Evolutionary conservation across 2,329 filamentous ascomycete genomes (phyloP).

Genomic region (Drechslerella coelobrocha): DNA sequence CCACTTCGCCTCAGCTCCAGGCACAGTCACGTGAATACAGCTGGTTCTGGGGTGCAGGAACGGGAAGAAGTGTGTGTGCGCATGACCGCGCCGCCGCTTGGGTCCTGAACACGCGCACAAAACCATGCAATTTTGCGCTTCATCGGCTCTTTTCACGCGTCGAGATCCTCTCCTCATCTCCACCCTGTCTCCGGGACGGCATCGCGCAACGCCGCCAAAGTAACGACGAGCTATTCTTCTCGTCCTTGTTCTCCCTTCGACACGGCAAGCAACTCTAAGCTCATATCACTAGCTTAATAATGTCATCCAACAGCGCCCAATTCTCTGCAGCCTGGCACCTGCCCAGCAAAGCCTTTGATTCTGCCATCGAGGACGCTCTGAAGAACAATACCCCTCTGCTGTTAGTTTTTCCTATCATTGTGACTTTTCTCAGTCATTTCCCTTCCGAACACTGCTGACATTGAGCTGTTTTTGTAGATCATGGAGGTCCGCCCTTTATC

Average conservation of each 20-base stretch:
- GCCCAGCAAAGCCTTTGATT: constrained; percentile 38
- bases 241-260: neutral
- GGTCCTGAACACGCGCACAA: too few relatives aligned
- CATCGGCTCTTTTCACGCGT: neutral
- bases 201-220: neutral
- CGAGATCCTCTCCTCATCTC: neutral
- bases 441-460: constrained; percentile 63
- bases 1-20: neutral
- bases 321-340: constrained; percentile 27
- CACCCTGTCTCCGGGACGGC: neutral
- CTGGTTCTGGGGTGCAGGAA: too few relatives aligned
- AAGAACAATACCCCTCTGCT: constrained; percentile 79
- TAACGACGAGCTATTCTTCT: constrained; percentile 1
- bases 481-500: constrained; percentile 66
- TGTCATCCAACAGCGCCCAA: constrained; percentile 25
- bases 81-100: constrained; percentile 3
- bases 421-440: constrained; percentile 26
- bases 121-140: neutral
- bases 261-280: neutral
- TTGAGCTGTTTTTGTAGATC: constrained; percentile 68
- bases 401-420: constrained; percentile 64
- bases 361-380: constrained; percentile 60
- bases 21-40: too few relatives aligned
- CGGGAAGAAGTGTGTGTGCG: neutral
- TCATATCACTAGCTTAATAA: constrained; percentile 9